Evolutionary conservation across 768 basidiomycete species (phyloP).

Genomic region (Mrakia gelida): DNA sequence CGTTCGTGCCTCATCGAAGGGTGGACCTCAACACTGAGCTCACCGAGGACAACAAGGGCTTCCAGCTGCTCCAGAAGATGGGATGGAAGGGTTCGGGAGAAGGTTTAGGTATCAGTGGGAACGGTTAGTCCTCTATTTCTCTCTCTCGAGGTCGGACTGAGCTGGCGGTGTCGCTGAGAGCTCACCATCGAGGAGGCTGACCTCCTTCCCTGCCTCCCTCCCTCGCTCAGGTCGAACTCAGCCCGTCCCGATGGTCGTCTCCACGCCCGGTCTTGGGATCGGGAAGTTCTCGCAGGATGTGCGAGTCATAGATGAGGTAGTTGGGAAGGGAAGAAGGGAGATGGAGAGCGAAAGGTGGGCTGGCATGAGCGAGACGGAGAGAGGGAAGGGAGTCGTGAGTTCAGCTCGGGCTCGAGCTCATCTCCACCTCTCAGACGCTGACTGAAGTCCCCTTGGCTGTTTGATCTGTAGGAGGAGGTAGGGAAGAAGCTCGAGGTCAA

Average conservation of each 20-base stretch:
- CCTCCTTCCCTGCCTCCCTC: neutral
- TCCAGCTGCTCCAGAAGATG: conserved; percentile 94
- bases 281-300: conserved; percentile 26
- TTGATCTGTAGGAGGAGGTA: neutral
- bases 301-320: conserved; percentile 14
- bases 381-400: conserved; percentile 8
- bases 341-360: conserved; percentile 23
- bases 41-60: conserved; percentile 85
- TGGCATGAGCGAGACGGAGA: conserved; percentile 3
- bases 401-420: neutral
- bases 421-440: neutral
- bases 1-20: neutral
- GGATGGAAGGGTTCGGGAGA: conserved; percentile 83
- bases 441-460: neutral
- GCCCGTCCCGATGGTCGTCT: conserved; percentile 17
- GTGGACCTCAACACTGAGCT: conserved; percentile 51
- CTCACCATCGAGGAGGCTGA: too few relatives aligned
- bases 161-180: too few relatives aligned
- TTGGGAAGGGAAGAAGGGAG: conserved; percentile 16
- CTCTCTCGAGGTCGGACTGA: too few relatives aligned
- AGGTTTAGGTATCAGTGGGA: conserved; percentile 74
- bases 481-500: conserved; percentile 14
- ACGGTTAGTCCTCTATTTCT: conserved; percentile 55
- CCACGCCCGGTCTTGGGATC: conserved; percentile 23
- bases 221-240: conserved; percentile 18